Conservation (phyloP, 2,329 filamentous ascomycete genomes). For the Calcarisporium arbuscula region DNA sequence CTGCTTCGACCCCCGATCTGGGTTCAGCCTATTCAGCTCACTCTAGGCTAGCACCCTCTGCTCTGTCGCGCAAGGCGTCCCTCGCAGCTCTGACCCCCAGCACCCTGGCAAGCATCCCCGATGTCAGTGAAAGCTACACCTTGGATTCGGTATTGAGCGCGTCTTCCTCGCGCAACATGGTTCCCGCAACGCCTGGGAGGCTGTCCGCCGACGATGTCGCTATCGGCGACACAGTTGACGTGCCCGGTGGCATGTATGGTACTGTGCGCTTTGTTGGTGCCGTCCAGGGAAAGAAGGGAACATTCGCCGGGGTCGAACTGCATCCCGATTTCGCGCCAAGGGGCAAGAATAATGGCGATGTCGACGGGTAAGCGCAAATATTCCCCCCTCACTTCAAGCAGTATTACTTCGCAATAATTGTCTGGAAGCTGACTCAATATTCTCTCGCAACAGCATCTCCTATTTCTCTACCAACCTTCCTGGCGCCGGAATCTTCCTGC, state of each 20-base stretch:
- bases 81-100: slow-evolving; percentile 60
- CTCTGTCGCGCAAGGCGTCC: slow-evolving; percentile 63
- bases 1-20: slow-evolving; percentile 55
- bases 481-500: slow-evolving; percentile 89
- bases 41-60: slow-evolving; percentile 38
- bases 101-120: slow-evolving; percentile 59
- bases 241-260: slow-evolving; percentile 88
- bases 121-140: slow-evolving; percentile 59
- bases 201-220: slow-evolving; percentile 48
- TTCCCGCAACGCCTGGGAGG: slow-evolving; percentile 49
- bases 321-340: slow-evolving; percentile 70
- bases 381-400: not conserved
- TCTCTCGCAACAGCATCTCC: slow-evolving; percentile 39
- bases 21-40: slow-evolving; percentile 44
- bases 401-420: too few relatives aligned
- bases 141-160: slow-evolving; percentile 44
- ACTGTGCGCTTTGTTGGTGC: slow-evolving; percentile 81
- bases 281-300: slow-evolving; percentile 83
- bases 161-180: slow-evolving; percentile 29
- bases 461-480: slow-evolving; percentile 79
- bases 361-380: slow-evolving; percentile 66
- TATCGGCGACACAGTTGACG: slow-evolving; percentile 80
- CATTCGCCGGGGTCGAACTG: slow-evolving; percentile 89
- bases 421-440: slow-evolving; percentile 8
- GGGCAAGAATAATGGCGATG: slow-evolving; percentile 94